Base-by-base conservation (phyloP, 2,329 filamentous ascomycete species). In the Aplosporella prunicola region DNA sequence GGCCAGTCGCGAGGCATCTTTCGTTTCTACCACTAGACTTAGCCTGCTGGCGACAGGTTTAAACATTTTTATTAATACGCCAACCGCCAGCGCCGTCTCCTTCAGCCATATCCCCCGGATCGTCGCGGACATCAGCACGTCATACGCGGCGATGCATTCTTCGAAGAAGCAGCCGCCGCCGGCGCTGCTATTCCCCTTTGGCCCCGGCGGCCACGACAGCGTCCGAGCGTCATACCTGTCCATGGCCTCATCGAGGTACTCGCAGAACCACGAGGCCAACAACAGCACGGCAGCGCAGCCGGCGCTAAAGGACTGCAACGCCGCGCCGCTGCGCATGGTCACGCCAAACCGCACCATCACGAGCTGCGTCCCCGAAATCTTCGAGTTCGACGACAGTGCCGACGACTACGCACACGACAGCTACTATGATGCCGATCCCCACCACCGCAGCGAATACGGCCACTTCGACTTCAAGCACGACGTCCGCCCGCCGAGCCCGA, bases 201-300 rank as follows among this genome's bases (percentile, higher is more conserved):
- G 18, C 7, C 29, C 23, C 9, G 36, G 28, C n/a, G 24, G 15
- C 11, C 36, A 39, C 31, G 26, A 39, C 7, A 39, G 29, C 17
- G 25, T 26, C 9, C 17, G 36, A 11, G 36, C 36, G 29, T 39
- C 36, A 11, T 34, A 39, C 20, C 11, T 39, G 3, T 29, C 36
- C 6, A 15, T 39, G 8, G 13, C 17, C 9, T 25, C 31, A 15
- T 22, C 36, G 13, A 27, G 23, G 14, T 22, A 13, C 26, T 29
- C 26, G 4, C 20, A n/a, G 7, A 22, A 14, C 11, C n/a, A 24
- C 13, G 28, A 20, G 3, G 20, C 20, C 5, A 28, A 16, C 5
- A 27, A 15, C 8, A 23, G 24, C 11, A 15, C 20, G 16, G n/a
- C n/a, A 7, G 18, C 30, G 14, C 30, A 18, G 14, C 30, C 20